Evolutionary conservation across 2,329 filamentous ascomycete species (phyloP).

Genomic region (Aspergillus sp.): DNA sequence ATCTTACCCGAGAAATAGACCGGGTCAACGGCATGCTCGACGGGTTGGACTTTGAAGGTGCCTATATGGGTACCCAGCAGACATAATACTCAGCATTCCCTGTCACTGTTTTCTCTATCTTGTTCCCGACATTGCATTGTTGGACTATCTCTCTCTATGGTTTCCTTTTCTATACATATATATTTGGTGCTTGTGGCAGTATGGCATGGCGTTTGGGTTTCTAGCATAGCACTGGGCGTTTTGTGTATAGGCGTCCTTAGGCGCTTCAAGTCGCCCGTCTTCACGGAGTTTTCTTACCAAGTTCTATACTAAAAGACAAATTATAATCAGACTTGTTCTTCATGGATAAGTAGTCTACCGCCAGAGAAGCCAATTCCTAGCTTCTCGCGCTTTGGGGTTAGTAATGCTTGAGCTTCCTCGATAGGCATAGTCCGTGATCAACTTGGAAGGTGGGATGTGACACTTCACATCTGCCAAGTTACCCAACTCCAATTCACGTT

Average conservation of each 20-base stretch:
- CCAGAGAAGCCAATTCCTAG: background rate
- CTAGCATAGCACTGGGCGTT: slow-evolving; percentile 8
- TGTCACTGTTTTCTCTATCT: background rate
- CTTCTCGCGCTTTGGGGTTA: background rate
- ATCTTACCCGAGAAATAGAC: slow-evolving; percentile 76
- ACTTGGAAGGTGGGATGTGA: background rate
- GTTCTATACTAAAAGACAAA: background rate
- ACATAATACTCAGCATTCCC: background rate
- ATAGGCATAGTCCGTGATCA: background rate
- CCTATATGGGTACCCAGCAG: slow-evolving; percentile 40
- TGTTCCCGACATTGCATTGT: background rate
- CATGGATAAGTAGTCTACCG: background rate
- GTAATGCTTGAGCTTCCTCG: background rate
- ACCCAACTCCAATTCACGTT: background rate
- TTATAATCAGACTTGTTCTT: background rate
- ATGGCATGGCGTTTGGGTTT: slow-evolving; percentile 1
- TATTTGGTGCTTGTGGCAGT: background rate
- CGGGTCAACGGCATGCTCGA: slow-evolving; percentile 64
- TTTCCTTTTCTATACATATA: background rate
- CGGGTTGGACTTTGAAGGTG: slow-evolving; percentile 63
- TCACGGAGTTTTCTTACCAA: background rate
- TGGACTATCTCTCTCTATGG: background rate
- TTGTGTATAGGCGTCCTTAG: background rate
- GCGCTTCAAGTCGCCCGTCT: background rate
- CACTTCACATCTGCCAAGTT: background rate